Evolutionary conservation across 1,284 basidiomycete genomes (phyloP), one percentile per base, ranked within the genome.

Genomic region (Prillingera fragicola): DNA sequence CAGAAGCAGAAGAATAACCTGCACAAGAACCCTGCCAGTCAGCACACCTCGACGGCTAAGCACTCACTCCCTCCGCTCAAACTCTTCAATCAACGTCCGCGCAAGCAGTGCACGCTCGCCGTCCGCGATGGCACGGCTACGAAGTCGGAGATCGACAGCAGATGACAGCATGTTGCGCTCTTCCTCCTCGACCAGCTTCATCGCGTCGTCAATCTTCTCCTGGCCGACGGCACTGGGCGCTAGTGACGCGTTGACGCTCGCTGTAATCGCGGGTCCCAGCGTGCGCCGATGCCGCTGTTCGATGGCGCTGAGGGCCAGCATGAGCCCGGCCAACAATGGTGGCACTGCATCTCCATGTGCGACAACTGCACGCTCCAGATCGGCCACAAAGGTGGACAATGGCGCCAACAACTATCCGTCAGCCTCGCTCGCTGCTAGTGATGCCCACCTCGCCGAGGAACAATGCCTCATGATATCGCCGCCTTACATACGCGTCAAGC

Each of bases 51-150:
- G 14, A 18, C 13, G 8, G 22, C 14, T 13, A 2, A 10, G 3
- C 6, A 54, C 65, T 48, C 47, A 69, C 67, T 69, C 67, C 56
- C 62, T 42, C 17, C 56, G 55, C 43, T 66, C 67, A 8, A 65
- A 40, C 48, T 63, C 63, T 19, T 64, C 62, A 1, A 39, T 23
- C 10, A 66, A 17, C 6, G 45, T 42, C 42, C 58, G 59, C 8
- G 53, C 46, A 13, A 41, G 23, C 5, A 55, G 18, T 12, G 52
- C 38, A 1, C 40, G 35, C 15, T 35, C 54, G 14, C 60, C 60
- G 12, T 67, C 65, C 6, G 36, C 33, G 2, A 54, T 55, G 0
- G 39, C 38, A 27, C 59, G 43, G 33, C 55, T 50, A 10, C 37
- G 38, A 9, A 38, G 5, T 13, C 64, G 39, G 15, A 66, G 28